phyloP scores from a whole-genome alignment of 2,329 filamentous ascomycete species.

The Microascus cirrosus region DNA sequence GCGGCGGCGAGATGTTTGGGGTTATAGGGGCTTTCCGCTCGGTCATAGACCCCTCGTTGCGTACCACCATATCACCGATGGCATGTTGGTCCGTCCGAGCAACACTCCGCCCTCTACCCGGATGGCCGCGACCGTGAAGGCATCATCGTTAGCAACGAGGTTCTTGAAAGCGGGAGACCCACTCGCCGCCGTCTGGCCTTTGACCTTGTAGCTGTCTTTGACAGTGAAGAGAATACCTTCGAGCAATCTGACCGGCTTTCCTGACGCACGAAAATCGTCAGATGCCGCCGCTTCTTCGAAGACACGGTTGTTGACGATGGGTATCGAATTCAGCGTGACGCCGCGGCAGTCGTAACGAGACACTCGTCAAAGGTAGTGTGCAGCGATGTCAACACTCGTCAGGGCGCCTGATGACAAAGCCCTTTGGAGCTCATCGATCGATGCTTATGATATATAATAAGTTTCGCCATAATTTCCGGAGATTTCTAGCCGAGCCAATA shows the following conservation, averaged over 20 bases:
- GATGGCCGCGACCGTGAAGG: no score
- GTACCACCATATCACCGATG: no score
- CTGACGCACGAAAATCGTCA: conserved; percentile 13
- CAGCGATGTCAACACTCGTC: conserved; percentile 16
- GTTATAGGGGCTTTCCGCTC: no score
- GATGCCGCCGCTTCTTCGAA: conserved; percentile 17
- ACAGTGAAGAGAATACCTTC: conserved; percentile 47
- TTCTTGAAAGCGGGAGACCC: no score
- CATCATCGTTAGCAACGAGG: no score
- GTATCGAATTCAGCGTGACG: conserved; percentile 14
- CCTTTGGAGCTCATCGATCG: conserved; percentile 12
- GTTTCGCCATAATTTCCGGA: no score
- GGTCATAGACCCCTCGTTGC: no score
- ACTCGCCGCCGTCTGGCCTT: no score
- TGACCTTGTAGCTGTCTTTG: conserved; percentile 47
- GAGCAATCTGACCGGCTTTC: conserved; percentile 15
- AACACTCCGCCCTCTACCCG: no score
- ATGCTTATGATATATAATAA: conserved; percentile 9
- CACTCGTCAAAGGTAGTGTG: conserved; percentile 15
- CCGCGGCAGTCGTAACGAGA: conserved; percentile 14
- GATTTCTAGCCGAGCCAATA: no score
- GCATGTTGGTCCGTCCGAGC: no score
- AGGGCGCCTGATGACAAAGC: conserved; percentile 9
- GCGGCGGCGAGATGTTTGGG: no score
- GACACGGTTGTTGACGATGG: conserved; percentile 12